A percentile compares a stretch with the other conserved stretches of the same genome.
These are phyloP conservation scores for Saccharomyces hybrid DNA, from an alignment of 1,139 yeast genomes.

Conservation along the genomic window DNA sequence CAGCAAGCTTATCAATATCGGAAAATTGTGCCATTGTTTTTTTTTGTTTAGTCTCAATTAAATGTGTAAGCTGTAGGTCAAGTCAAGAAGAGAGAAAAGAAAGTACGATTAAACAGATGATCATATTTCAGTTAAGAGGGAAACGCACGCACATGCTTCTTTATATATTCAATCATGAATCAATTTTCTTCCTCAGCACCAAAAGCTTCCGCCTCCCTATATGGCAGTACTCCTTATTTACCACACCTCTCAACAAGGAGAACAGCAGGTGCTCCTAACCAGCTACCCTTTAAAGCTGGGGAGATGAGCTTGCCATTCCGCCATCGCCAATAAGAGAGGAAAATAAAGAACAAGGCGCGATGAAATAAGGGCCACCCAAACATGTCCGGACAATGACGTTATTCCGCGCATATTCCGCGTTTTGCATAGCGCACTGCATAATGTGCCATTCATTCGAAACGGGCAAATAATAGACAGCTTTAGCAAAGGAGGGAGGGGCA, in stretches of 20 bases:
- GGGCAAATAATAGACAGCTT: not conserved
- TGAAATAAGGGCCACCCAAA: not conserved
- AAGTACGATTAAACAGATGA: not conserved
- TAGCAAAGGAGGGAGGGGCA: too few relatives aligned
- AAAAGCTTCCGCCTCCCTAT: not conserved
- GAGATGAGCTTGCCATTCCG: slow-evolving; percentile 1
- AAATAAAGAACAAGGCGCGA: not conserved
- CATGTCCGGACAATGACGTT: not conserved
- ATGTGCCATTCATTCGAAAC: not conserved
- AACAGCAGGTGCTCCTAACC: not conserved
- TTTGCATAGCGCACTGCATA: too few relatives aligned
- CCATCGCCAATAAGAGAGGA: not conserved
- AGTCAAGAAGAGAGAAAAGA: not conserved
- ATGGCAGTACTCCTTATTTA: not conserved
- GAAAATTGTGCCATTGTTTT: slow-evolving; percentile 26
- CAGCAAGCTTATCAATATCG: slow-evolving; percentile 64
- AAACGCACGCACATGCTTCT: not conserved
- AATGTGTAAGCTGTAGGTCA: not conserved
- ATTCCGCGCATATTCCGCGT: not conserved
- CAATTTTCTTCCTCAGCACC: not conserved
- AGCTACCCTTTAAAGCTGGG: slow-evolving; percentile 1
- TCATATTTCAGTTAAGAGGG: too few relatives aligned
- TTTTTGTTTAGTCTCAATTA: not conserved
- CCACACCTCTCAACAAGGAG: not conserved
- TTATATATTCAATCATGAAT: not conserved